Evolutionary conservation across 164 flowering plant genomes (phyloP).

Genomic region (Dillenia suffruticosa): DNA sequence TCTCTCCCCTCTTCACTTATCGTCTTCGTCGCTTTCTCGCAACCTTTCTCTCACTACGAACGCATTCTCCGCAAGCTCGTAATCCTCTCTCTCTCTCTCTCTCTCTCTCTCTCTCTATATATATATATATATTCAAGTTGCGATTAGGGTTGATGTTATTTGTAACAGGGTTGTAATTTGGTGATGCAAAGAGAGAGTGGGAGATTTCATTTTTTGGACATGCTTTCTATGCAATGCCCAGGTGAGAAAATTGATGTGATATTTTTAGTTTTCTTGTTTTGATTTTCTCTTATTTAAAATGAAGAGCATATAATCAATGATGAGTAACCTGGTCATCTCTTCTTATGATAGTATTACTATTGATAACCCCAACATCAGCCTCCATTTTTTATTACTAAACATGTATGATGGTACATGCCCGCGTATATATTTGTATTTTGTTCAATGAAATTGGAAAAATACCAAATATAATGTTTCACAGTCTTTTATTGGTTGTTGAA

Average conservation of each 20-base stretch:
- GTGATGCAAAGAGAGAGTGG: conserved; percentile 46
- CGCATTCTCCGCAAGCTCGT: conserved; percentile 84
- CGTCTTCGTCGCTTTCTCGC: conserved; percentile 68
- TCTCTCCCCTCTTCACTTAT: conserved; percentile 27
- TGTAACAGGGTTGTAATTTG: conserved; percentile 81
- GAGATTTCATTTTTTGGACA: conserved; percentile 70
- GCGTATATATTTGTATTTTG: no score
- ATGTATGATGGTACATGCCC: no score
- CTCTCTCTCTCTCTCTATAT: not conserved
- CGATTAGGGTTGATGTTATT: conserved; percentile 1
- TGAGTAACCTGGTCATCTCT: not conserved
- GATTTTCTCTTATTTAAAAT: not conserved
- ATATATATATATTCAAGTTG: no score
- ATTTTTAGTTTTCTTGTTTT: not conserved
- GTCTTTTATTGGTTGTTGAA: no score
- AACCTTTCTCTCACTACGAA: conserved; percentile 90
- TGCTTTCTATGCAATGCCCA: conserved; percentile 56
- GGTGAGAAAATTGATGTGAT: conserved; percentile 58
- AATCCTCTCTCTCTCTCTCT: conserved; percentile 10
- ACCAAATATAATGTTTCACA: no score
- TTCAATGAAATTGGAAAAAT: no score
- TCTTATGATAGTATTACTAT: not conserved
- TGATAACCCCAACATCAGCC: not conserved
- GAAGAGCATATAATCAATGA: not conserved
- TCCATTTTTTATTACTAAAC: no score